Evolutionary conservation across 305 asterid species (phyloP).

Genomic region (Fraxinus greggii): DNA sequence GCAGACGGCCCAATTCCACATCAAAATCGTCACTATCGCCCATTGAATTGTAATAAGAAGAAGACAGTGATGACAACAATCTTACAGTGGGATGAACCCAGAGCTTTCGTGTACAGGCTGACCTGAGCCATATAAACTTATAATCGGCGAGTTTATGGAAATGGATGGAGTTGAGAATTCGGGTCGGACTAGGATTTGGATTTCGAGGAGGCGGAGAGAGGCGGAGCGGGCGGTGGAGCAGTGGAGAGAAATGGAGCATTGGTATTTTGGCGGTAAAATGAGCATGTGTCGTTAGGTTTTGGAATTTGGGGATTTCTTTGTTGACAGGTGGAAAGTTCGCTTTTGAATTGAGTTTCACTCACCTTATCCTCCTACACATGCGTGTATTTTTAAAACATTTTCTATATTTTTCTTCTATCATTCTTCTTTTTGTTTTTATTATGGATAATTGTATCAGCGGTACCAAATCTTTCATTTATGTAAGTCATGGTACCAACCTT

Average conservation of each 20-base stretch:
- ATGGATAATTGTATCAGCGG: neutral
- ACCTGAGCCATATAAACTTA: constrained; percentile 17
- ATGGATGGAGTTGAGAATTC: constrained; percentile 7
- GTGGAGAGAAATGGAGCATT: constrained; percentile 38
- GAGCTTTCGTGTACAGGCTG: constrained; percentile 17
- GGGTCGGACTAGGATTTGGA: constrained; percentile 27
- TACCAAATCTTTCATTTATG: too few relatives aligned
- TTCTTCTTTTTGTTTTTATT: neutral
- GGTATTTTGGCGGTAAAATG: constrained; percentile 63
- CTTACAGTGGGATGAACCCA: constrained; percentile 22
- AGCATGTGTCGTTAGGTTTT: constrained; percentile 27
- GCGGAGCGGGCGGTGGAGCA: constrained; percentile 26
- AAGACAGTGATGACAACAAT: constrained; percentile 20
- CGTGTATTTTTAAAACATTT: neutral
- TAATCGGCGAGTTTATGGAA: constrained; percentile 11
- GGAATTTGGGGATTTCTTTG: constrained; percentile 25
- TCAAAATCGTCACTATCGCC: constrained; percentile 47
- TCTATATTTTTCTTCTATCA: neutral
- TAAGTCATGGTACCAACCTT: too few relatives aligned
- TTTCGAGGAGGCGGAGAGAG: neutral
- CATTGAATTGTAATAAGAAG: constrained; percentile 25
- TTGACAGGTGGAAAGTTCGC: neutral
- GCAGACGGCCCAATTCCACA: constrained; percentile 65
- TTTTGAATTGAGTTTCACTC: neutral
- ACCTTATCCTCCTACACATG: neutral